A percentile compares a stretch with the other conserved stretches of the same genome.
phyloP scores from a whole-genome alignment of 768 basidiomycete species.

The Mycena epipterygia region DNA sequence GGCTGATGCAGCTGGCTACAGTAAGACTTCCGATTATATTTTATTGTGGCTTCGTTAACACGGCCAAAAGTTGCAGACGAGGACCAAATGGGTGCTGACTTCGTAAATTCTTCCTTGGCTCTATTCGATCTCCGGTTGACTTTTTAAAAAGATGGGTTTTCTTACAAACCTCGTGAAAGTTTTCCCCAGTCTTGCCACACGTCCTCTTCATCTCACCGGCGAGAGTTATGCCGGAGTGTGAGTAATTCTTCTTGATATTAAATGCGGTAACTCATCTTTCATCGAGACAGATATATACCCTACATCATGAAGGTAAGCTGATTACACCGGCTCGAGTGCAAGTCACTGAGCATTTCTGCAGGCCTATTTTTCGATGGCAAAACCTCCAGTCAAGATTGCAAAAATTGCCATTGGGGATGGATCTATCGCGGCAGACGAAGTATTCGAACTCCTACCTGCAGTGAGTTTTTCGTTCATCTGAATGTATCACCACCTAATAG shows the following conservation, averaged over 20 bases:
- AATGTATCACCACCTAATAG: conserved; percentile 5
- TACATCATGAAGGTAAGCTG: conserved; percentile 72
- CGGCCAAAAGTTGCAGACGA: conserved; percentile 63
- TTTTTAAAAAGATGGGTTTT: conserved; percentile 71
- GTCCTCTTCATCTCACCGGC: conserved; percentile 78
- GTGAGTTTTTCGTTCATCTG: conserved; percentile 50
- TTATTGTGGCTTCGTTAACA: conserved; percentile 4
- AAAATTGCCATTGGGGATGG: conserved; percentile 83
- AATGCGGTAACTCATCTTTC: neutral
- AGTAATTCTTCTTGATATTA: conserved; percentile 57
- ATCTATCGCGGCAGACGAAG: conserved; percentile 63
- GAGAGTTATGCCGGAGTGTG: conserved; percentile 85
- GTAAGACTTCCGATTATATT: conserved; percentile 49
- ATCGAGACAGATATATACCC: conserved; percentile 47
- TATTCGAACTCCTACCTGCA: conserved; percentile 68
- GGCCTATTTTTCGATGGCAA: conserved; percentile 71
- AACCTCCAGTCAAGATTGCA: conserved; percentile 76
- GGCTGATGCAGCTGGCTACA: conserved; percentile 70
- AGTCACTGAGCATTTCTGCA: neutral
- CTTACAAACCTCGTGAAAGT: conserved; percentile 79
- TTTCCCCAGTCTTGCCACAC: conserved; percentile 75
- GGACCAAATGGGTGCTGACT: conserved; percentile 74
- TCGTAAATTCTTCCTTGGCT: conserved; percentile 51
- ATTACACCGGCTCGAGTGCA: neutral
- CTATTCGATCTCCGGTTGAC: neutral